phyloP scores from a whole-genome alignment of 805 yeast genomes.

The Cyberlindnera mycetangii region DNA sequence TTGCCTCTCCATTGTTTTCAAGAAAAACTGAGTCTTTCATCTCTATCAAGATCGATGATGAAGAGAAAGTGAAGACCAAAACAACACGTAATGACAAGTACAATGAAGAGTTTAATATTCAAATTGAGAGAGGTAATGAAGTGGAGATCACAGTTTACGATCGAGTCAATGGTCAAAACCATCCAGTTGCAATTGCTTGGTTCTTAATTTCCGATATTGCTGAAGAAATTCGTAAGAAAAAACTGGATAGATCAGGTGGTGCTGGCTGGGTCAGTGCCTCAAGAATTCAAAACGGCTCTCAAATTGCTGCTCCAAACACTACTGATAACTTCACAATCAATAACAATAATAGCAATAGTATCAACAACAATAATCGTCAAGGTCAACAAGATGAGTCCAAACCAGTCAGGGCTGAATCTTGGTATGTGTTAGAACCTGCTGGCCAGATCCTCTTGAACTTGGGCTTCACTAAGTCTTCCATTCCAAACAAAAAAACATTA shows the following conservation, averaged over 20 bases:
- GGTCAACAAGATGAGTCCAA: slow-evolving; percentile 12
- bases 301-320: slow-evolving; percentile 18
- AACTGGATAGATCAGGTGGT: slow-evolving; percentile 72
- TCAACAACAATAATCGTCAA: not conserved
- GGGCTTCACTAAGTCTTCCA: slow-evolving; percentile 70
- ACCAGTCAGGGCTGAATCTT: slow-evolving; percentile 56
- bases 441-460: slow-evolving; percentile 82
- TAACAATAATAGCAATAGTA: slow-evolving; percentile 12
- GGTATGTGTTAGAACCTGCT: slow-evolving; percentile 92
- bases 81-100: slow-evolving; percentile 75
- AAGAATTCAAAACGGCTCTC: slow-evolving; percentile 34
- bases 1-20: slow-evolving; percentile 76
- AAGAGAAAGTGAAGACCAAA: slow-evolving; percentile 72
- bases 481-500: slow-evolving; percentile 41
- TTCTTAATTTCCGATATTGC: slow-evolving; percentile 84
- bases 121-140: slow-evolving; percentile 89
- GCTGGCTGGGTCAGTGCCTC: slow-evolving; percentile 91
- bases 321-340: slow-evolving; percentile 25
- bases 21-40: slow-evolving; percentile 79
- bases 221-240: slow-evolving; percentile 90
- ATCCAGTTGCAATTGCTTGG: slow-evolving; percentile 94
- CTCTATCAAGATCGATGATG: slow-evolving; percentile 83
- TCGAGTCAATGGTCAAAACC: slow-evolving; percentile 51
- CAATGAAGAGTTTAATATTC: slow-evolving; percentile 77
- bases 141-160: slow-evolving; percentile 87